Percentiles rank a stretch among this genome's conserved stretches.
Evolutionary conservation across 306 rosid genomes (phyloP).

Genomic region (Acmispon strigosus): DNA sequence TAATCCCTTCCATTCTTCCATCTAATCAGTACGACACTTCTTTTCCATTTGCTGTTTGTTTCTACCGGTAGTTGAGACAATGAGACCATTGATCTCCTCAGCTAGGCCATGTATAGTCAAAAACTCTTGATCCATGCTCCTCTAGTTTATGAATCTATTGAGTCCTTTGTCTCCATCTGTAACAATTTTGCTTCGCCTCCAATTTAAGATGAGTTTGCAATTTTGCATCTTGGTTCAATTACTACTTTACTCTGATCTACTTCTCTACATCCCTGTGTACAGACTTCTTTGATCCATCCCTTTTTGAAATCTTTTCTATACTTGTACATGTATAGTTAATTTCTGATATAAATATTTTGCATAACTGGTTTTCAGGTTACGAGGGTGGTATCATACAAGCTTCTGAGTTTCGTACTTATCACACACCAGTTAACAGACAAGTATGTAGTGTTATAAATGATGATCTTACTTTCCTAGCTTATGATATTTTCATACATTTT

Average conservation of each 20-base stretch:
- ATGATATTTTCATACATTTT: not conserved
- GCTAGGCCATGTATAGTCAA: constrained; percentile 2
- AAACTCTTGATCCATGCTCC: not conserved
- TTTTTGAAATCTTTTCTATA: not conserved
- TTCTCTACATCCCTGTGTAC: not conserved
- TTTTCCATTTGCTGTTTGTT: not conserved
- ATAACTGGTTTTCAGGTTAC: constrained; percentile 55
- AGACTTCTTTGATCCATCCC: not conserved
- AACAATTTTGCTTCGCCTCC: not conserved
- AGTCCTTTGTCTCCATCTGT: not conserved
- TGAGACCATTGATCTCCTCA: not conserved
- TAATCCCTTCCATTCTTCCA: not conserved
- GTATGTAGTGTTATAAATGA: constrained; percentile 38
- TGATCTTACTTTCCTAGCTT: constrained; percentile 15
- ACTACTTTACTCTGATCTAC: not conserved
- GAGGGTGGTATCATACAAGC: constrained; percentile 71
- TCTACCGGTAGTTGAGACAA: not conserved
- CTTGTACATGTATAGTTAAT: not conserved
- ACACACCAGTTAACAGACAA: constrained; percentile 83
- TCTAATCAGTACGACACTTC: not conserved
- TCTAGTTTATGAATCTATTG: not conserved
- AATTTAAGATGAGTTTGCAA: not conserved
- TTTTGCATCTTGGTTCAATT: not conserved
- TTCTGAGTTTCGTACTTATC: constrained; percentile 95
- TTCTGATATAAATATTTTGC: constrained; percentile 13